Conservation (phyloP, 1,284 basidiomycete species). For the Cutaneotrichosporon cavernicola region DNA sequence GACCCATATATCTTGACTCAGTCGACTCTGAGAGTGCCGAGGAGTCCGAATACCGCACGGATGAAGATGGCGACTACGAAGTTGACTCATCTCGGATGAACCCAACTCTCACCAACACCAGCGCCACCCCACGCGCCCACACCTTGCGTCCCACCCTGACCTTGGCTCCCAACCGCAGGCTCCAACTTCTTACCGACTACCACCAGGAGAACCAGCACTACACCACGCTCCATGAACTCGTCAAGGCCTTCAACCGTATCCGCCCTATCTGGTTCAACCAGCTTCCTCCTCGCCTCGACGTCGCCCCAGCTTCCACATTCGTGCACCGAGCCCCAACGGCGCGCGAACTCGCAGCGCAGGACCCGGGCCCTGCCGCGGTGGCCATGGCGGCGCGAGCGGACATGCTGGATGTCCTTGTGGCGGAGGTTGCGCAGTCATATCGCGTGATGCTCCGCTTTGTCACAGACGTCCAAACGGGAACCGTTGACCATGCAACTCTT, state of each 20-base stretch:
- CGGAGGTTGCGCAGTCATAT: not conserved
- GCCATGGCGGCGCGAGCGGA: not conserved
- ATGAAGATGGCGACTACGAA: too few species aligned
- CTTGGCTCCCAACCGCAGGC: not conserved
- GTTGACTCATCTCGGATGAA: too few species aligned
- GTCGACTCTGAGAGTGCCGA: too few species aligned
- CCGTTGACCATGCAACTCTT: not conserved
- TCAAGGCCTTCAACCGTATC: not conserved
- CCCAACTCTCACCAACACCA: too few species aligned
- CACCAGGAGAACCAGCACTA: not conserved
- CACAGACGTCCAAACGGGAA: not conserved
- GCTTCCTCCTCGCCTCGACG: not conserved
- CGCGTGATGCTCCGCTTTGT: not conserved
- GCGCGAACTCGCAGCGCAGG: not conserved
- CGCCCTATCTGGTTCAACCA: not conserved
- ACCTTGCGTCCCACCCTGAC: not conserved
- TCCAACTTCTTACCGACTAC: not conserved
- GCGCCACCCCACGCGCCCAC: not conserved
- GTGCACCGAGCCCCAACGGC: not conserved
- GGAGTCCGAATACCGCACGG: too few species aligned
- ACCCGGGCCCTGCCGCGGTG: not conserved
- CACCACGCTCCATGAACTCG: not conserved
- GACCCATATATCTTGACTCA: too few species aligned
- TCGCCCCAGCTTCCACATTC: not conserved
- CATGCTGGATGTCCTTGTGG: not conserved